Evolutionary conservation across 2,329 filamentous ascomycete genomes (phyloP).

Genomic region (Verticillium isaacii): DNA sequence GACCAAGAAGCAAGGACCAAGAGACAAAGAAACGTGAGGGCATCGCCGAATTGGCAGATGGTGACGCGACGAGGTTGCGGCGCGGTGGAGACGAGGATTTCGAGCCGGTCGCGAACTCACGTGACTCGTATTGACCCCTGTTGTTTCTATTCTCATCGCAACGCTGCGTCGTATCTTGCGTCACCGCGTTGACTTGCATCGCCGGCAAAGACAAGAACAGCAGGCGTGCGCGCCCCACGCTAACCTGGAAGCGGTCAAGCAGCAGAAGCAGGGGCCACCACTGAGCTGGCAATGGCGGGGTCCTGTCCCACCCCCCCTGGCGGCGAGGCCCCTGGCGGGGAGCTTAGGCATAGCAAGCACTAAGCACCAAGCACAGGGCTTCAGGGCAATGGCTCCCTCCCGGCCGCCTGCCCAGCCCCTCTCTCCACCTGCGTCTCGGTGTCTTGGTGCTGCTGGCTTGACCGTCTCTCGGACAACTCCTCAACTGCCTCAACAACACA

Average conservation of each 20-base stretch:
- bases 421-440: not conserved
- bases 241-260: not conserved
- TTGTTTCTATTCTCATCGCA: not conserved
- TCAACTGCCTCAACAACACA: not conserved
- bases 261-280: not conserved
- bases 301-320: not conserved
- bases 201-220: not conserved
- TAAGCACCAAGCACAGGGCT: not conserved
- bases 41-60: not conserved
- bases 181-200: not conserved
- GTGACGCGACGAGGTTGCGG: not conserved
- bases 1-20: not conserved
- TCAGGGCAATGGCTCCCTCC: not conserved
- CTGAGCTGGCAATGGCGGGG: not conserved
- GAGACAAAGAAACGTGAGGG: not conserved
- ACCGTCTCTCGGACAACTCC: not conserved
- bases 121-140: not conserved
- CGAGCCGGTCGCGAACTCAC: constrained; percentile 5
- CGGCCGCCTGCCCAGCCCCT: not conserved
- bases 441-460: not conserved
- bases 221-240: not conserved
- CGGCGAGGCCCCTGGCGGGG: not conserved
- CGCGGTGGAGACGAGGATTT: not conserved
- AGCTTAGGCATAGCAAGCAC: not conserved
- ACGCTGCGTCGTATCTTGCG: not conserved